A percentile compares a stretch with the other conserved stretches of the same genome.
Evolutionary conservation across 441 rosid genomes (phyloP).

Genomic region (Pelargonium myrrhifolium): DNA sequence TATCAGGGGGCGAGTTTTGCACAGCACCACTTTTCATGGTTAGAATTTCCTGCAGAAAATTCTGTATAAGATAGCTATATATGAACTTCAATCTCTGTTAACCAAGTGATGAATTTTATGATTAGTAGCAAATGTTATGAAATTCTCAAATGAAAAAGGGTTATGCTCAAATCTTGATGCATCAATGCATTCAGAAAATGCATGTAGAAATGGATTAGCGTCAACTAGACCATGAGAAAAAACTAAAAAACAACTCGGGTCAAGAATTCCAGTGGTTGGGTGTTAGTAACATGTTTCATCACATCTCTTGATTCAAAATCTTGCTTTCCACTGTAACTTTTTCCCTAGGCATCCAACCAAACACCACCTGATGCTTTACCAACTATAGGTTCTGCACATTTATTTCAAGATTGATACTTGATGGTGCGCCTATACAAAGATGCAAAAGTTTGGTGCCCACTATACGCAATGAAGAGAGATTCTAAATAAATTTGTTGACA

Average conservation of each 20-base stretch:
- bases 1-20: constrained; percentile 84
- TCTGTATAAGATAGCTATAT: constrained; percentile 13
- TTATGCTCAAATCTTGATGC: neutral
- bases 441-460: neutral
- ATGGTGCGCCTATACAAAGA: no score
- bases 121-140: neutral
- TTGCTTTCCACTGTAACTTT: neutral
- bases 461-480: neutral
- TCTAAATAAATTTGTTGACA: no score
- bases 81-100: constrained; percentile 2
- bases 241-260: neutral
- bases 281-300: neutral
- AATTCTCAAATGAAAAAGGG: neutral
- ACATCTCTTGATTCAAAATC: neutral
- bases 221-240: neutral
- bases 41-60: constrained; percentile 56
- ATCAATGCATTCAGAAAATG: neutral
- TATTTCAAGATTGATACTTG: neutral
- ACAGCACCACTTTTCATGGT: constrained; percentile 77
- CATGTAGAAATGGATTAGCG: neutral
- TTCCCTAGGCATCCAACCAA: neutral
- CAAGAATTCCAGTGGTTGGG: neutral
- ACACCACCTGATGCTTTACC: neutral
- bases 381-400: neutral
- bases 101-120: neutral